Conservation (phyloP, 2,329 filamentous ascomycete genomes). For the Fusarium keratoplasticum region DNA sequence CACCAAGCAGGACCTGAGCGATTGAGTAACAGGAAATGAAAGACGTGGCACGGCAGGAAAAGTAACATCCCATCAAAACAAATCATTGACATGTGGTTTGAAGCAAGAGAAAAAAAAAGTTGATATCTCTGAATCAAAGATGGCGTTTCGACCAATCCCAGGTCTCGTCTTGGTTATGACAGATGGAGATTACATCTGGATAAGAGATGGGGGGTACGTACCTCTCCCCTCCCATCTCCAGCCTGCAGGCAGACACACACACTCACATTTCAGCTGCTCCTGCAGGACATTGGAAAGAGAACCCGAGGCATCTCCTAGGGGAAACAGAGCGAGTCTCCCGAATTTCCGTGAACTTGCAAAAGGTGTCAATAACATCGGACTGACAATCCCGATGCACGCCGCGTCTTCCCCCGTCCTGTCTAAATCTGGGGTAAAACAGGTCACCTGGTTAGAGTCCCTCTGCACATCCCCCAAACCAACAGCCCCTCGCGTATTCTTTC, state of each 20-base stretch:
- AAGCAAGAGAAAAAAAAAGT: slow-evolving; percentile 7
- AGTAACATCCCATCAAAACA: background rate
- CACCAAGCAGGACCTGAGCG: background rate
- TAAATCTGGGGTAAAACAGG: background rate
- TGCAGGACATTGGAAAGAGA: slow-evolving; percentile 10
- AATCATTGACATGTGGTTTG: slow-evolving; percentile 15
- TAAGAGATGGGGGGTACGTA: slow-evolving; percentile 24
- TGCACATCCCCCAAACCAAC: background rate
- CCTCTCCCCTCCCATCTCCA: slow-evolving; percentile 14
- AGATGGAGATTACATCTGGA: slow-evolving; percentile 42
- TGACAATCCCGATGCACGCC: slow-evolving; percentile 4
- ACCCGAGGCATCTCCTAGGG: background rate
- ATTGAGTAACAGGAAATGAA: slow-evolving; percentile 9
- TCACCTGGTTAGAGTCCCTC: background rate
- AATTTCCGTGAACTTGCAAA: background rate
- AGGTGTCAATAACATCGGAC: background rate
- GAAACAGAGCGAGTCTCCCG: background rate
- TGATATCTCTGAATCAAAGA: slow-evolving; percentile 38
- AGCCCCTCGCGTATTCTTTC: slow-evolving; percentile 11
- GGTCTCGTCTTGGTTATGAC: slow-evolving; percentile 32
- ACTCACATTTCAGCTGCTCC: background rate
- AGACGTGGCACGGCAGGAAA: slow-evolving; percentile 26
- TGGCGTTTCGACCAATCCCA: slow-evolving; percentile 32
- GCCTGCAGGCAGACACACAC: background rate
- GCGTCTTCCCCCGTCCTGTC: background rate